Conservation (phyloP, 495 filamentous ascomycete species). For the Penicillium goetzii region DNA sequence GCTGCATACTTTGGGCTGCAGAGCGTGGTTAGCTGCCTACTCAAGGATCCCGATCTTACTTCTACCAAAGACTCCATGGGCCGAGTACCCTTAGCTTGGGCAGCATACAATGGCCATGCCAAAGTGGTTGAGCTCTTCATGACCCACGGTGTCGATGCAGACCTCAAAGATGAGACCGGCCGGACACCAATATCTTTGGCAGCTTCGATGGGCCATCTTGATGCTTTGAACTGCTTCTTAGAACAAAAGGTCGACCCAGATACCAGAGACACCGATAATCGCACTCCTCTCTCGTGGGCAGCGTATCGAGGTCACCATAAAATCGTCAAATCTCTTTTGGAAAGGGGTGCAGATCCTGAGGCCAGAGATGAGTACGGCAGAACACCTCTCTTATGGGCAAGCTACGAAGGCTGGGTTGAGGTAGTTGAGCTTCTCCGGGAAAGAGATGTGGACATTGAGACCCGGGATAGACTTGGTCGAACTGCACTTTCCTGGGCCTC, state of each 20-base stretch:
- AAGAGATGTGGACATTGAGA: neutral
- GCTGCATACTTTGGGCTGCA: constrained; percentile 2
- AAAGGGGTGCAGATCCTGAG: neutral
- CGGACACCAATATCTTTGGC: neutral
- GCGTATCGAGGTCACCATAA: neutral
- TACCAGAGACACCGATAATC: neutral
- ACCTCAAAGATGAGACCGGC: neutral
- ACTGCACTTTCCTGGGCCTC: neutral
- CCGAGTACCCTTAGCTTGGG: neutral
- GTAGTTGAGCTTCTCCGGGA: neutral
- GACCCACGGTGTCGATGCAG: neutral
- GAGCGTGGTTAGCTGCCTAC: neutral
- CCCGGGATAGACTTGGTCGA: neutral
- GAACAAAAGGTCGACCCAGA: neutral
- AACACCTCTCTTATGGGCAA: constrained; percentile 2
- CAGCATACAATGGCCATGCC: neutral
- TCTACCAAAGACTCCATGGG: neutral
- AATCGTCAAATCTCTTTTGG: neutral
- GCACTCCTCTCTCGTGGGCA: neutral
- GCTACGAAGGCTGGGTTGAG: constrained; percentile 2
- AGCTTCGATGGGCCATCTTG: neutral
- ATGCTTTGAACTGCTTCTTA: neutral
- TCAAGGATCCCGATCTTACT: neutral
- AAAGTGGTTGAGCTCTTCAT: neutral
- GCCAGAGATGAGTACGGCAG: constrained; percentile 1